Percentiles rank a stretch among this genome's conserved stretches.
Evolutionary conservation across 257 asterid genomes (phyloP).

Genomic region (Fraxinus excelsior): DNA sequence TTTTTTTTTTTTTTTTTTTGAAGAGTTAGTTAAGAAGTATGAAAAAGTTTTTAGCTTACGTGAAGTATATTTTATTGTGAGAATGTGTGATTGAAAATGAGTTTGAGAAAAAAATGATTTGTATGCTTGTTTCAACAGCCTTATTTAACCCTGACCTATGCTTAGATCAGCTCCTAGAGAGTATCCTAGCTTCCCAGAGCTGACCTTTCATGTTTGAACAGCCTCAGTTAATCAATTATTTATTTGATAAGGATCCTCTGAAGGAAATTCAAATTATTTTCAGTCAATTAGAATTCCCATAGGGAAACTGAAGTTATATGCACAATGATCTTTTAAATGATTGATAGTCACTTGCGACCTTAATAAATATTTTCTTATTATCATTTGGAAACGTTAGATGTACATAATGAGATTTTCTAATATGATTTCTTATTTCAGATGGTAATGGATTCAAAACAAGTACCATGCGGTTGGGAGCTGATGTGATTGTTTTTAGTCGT

Average conservation of each 20-base stretch:
- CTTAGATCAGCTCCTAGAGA: neutral
- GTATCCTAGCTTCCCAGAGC: conserved; percentile 10
- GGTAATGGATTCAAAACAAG: conserved; percentile 99
- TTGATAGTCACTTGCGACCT: conserved; percentile 13
- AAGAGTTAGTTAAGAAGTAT: no score
- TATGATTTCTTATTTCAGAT: conserved; percentile 50
- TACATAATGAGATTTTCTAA: conserved; percentile 16
- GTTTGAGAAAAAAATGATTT: no score
- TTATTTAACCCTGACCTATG: neutral
- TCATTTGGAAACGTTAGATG: neutral
- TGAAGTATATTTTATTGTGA: no score
- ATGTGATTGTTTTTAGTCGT: conserved; percentile 83
- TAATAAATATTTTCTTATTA: conserved; percentile 16
- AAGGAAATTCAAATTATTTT: conserved; percentile 13
- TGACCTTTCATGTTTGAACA: conserved; percentile 15
- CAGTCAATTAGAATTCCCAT: conserved; percentile 7
- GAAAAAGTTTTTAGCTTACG: no score
- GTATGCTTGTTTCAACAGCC: neutral
- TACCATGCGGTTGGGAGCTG: conserved; percentile 96
- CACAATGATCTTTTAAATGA: neutral
- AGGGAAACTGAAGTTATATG: conserved; percentile 7
- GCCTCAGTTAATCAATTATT: conserved; percentile 1
- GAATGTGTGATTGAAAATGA: no score
- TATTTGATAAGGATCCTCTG: conserved; percentile 1
- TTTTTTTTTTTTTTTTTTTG: no score